Evolutionary conservation across 148 eudicot genomes (phyloP).

Genomic region (Fagopyrum tataricum): DNA sequence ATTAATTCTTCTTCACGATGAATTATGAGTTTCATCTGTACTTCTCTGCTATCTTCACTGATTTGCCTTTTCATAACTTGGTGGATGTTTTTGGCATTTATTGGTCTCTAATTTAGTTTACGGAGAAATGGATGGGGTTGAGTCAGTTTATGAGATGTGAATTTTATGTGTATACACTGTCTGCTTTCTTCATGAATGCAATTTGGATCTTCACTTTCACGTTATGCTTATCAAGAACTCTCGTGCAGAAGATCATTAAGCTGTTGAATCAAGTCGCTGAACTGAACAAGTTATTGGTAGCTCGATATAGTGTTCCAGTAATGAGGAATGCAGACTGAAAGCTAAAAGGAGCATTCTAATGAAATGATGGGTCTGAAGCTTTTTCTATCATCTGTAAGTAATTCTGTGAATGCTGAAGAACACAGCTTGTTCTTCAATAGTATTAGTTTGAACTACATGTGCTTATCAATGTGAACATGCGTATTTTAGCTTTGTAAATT

Average conservation of each 20-base stretch:
- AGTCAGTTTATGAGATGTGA: no score
- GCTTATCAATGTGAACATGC: neutral
- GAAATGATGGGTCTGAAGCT: neutral
- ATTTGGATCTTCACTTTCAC: neutral
- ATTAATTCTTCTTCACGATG: neutral
- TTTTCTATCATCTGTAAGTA: neutral
- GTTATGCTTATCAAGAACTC: slow-evolving; percentile 5
- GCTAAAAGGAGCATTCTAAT: neutral
- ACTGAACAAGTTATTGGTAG: slow-evolving; percentile 39
- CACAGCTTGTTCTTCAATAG: neutral
- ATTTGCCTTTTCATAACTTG: no score
- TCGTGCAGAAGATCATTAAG: slow-evolving; percentile 52
- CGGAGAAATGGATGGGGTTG: no score
- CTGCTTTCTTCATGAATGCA: slow-evolving; percentile 1
- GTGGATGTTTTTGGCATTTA: no score
- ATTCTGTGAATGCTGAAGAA: neutral
- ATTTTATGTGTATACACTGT: neutral
- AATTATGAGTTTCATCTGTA: neutral
- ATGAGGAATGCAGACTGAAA: slow-evolving; percentile 17
- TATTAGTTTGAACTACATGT: slow-evolving; percentile 7
- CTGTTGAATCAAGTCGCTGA: slow-evolving; percentile 44
- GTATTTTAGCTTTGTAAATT: slow-evolving; percentile 7
- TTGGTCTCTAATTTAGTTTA: no score
- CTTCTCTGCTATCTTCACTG: no score
- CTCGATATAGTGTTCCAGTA: slow-evolving; percentile 27